Conservation (phyloP, 129 eudicot species). For the Arctium minus region DNA sequence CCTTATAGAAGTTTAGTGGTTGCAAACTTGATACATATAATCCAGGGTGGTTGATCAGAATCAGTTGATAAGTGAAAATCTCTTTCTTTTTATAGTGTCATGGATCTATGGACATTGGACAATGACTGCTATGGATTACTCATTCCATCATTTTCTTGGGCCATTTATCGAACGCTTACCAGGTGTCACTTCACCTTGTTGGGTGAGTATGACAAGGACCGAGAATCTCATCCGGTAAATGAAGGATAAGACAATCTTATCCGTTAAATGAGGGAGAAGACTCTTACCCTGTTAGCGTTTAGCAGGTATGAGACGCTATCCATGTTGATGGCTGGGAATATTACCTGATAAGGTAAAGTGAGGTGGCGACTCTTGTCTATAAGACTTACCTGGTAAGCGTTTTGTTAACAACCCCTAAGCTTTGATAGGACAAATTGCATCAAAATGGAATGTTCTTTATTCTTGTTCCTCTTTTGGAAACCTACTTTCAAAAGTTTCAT, state of each 20-base stretch:
- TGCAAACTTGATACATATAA: neutral
- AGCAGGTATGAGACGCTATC: neutral
- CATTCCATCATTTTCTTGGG: neutral
- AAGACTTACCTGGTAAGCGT: neutral
- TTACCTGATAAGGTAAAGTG: neutral
- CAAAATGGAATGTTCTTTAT: neutral
- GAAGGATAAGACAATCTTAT: neutral
- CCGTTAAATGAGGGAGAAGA: neutral
- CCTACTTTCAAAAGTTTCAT: neutral
- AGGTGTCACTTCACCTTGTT: neutral
- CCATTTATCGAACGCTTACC: neutral
- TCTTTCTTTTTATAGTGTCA: neutral
- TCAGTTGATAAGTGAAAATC: neutral
- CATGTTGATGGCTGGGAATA: neutral
- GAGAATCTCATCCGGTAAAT: neutral
- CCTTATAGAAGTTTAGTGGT: neutral
- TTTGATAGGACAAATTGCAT: neutral
- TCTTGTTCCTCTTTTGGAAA: too few relatives aligned
- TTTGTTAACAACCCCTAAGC: neutral
- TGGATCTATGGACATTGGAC: neutral
- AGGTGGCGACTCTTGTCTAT: neutral
- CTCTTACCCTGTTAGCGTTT: neutral
- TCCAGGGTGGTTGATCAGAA: neutral
- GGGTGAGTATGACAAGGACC: neutral
- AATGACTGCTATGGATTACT: neutral